Evolutionary conservation across 2,329 filamentous ascomycete species (phyloP), one percentile per base, ranked within the genome.

Genomic region (Xylaria multiplex): DNA sequence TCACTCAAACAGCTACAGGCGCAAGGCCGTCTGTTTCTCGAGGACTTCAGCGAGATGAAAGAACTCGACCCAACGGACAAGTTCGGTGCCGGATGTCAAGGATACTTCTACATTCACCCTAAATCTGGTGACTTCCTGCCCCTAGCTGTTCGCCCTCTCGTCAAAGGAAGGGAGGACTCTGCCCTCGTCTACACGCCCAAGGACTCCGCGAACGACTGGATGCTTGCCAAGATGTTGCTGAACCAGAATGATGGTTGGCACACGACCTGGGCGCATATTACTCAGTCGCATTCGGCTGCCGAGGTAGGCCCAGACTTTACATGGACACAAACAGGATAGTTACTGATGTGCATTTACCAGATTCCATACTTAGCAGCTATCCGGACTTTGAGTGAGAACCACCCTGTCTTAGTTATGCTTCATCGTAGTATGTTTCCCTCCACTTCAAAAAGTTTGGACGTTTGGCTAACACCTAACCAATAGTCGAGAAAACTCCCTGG

Each of bases 171-270:
- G 11, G 74, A 76, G 14, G 79, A 78, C 16, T 73, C 70, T 1
- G 75, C 80, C 64, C 70, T 83, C 42, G 75, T 80, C 6, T 85
- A 85, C 72, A 85, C 83, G 2, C 82, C 83, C 2, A 70, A 77
- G 0, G 83, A 85, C 64, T 58, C 67, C 0, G 27, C 71, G 3
- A 77, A 79, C n/a, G 83, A 86, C 72, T 85, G 83, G 83, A 71
- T 83, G 6, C 72, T 85, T 4, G 84, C 83, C 6, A 85, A 85
- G 74, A 80, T 84, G 49, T 77, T 82, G 69, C 83, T 82, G 70
- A 83, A 84, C 56, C 72, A 76, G 30, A 84, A 85, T 57, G 81
- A 85, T 67, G 76, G 84, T 42, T 84, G 80, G 73, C 78, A 81
- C 64, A 75, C 76, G 0, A 80, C 83, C 59, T 80, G 78, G 73